Evolutionary conservation across 2,329 filamentous ascomycete genomes (phyloP), one percentile per base, ranked within the genome.

Genomic region (Cryphonectria nitschkei): DNA sequence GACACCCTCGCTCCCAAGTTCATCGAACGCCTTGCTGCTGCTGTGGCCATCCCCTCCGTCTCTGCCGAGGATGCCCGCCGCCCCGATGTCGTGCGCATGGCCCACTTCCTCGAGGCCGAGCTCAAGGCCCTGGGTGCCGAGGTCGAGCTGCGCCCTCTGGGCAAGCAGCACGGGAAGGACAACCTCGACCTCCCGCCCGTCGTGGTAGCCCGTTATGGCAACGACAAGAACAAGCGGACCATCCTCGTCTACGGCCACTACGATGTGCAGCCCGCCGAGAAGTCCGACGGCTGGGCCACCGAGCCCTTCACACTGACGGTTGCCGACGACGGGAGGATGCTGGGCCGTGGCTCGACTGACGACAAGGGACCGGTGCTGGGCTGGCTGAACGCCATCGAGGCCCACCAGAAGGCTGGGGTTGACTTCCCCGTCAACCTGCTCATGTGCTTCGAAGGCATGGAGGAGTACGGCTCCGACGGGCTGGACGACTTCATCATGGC

Each of bases 361-460:
- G 96, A 99, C 84, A 99, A 99, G 86, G 96, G 96, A 0, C 96
- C 96, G 26, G 95, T 99, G 37, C 86, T 99, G 69, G 96, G 96
- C 76, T 99, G 96, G 96, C 82, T 99, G 76, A 99, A 99, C 80
- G 95, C 95, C 75, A 98, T 99, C 75, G 95, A 99, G 84, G 95
- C 96, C 58, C 96, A 99, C 85, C 92, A 97, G 82, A 96, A 97
- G 86, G 94, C 95, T 50, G 93, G 93, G 70, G 86, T 98, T 62
- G 95, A 98, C 67, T 94, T 99, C 80, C 96, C 96, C 11, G 96
- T 99, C 79, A 99, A 99, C 84, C 87, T 99, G 75, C 89, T 99
- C 74, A 98, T 98, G 93, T 99, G 96, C 86, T 98, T 99, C 77
- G 96, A 99, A 86, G 96, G 96, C 65, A 99, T 99, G 96, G 96